A percentile compares a stretch with the other conserved stretches of the same genome.
These are phyloP conservation scores for Scheffersomyces segobiensis DNA, from an alignment of 1,139 yeast species.

Conservation along the genomic window DNA sequence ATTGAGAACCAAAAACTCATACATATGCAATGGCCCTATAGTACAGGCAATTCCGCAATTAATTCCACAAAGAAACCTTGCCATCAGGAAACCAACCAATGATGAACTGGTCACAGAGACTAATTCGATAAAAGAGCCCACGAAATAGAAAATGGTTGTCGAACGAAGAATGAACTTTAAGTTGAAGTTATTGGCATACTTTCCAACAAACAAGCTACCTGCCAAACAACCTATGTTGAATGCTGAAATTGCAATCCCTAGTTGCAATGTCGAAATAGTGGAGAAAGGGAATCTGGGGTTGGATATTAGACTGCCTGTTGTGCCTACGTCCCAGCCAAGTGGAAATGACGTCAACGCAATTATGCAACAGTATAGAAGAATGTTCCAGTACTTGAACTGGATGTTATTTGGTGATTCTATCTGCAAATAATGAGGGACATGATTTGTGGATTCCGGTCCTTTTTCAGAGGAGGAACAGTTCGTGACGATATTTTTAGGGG, in stretches of 20 bases:
- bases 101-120: constrained; percentile 1
- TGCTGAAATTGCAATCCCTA: constrained; percentile 26
- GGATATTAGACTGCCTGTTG: constrained; percentile 24
- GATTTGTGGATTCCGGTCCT: background rate
- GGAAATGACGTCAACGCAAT: constrained; percentile 19
- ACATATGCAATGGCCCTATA: constrained; percentile 27
- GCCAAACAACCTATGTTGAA: constrained; percentile 30
- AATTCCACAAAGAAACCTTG: constrained; percentile 25
- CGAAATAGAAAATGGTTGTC: constrained; percentile 11
- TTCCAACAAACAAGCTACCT: constrained; percentile 24
- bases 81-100: constrained; percentile 17
- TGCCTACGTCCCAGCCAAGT: constrained; percentile 40
- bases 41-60: constrained; percentile 28
- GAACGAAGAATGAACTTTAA: constrained; percentile 10
- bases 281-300: constrained; percentile 8
- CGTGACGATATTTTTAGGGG: background rate
- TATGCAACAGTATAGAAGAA: background rate
- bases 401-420: background rate
- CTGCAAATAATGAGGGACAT: background rate
- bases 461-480: background rate
- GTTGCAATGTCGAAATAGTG: constrained; percentile 2
- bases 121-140: constrained; percentile 18
- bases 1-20: constrained; percentile 17
- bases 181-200: constrained; percentile 3
- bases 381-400: background rate